A percentile compares a stretch with the other conserved stretches of the same genome.
phyloP scores from a whole-genome alignment of 495 filamentous ascomycete species.

The Penicillium coffeae region DNA sequence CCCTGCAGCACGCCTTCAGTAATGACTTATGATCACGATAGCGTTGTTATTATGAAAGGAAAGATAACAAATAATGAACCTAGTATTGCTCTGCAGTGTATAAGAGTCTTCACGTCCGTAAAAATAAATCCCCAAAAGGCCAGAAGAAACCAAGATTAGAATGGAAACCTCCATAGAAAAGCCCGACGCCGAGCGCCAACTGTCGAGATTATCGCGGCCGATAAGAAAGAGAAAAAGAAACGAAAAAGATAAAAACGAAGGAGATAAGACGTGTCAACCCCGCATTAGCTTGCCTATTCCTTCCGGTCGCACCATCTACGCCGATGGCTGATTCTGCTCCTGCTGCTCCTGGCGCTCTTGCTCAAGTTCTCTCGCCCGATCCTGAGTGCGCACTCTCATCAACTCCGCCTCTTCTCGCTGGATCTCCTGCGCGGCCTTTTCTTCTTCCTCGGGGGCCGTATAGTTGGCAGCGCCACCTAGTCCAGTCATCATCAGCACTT shows the following conservation, averaged over 20 bases:
- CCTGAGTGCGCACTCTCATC: conserved; percentile 34
- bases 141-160: background rate
- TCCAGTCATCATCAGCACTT: background rate
- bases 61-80: no score
- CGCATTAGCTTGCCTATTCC: conserved; percentile 5
- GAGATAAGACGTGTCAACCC: conserved; percentile 11
- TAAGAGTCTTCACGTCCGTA: background rate
- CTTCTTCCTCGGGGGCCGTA: conserved; percentile 37
- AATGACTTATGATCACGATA: conserved; percentile 17
- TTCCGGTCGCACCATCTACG: background rate
- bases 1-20: conserved; percentile 8
- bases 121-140: background rate
- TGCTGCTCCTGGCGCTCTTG: conserved; percentile 25
- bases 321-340: conserved; percentile 19
- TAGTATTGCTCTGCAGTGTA: no score
- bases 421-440: conserved; percentile 24
- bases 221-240: conserved; percentile 8
- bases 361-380: conserved; percentile 37
- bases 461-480: conserved; percentile 45
- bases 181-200: conserved; percentile 16
- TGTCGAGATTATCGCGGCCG: background rate
- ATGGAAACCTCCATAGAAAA: background rate
- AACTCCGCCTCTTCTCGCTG: conserved; percentile 36
- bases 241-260: conserved; percentile 3
- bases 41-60: conserved; percentile 17